Evolutionary conservation across 805 yeast genomes (phyloP).

Genomic region (Kuraishia ogatae): DNA sequence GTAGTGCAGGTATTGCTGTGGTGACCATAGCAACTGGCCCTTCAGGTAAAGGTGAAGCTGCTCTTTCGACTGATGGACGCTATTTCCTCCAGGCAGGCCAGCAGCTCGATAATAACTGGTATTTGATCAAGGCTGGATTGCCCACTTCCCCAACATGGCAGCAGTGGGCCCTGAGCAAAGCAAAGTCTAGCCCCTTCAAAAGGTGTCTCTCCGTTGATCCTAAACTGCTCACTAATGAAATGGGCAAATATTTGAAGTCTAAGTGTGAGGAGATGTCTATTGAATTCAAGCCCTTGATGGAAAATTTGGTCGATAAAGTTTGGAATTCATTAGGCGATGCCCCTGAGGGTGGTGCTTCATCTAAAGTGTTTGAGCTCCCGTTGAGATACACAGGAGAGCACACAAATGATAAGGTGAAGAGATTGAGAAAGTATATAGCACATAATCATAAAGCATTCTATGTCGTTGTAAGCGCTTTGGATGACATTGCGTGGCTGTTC

Average conservation of each 20-base stretch:
- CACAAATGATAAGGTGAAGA: slow-evolving; percentile 21
- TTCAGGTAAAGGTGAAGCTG: slow-evolving; percentile 54
- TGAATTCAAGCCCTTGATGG: slow-evolving; percentile 40
- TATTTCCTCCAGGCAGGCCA: slow-evolving; percentile 86
- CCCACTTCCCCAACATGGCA: slow-evolving; percentile 73
- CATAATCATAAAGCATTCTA: slow-evolving; percentile 22
- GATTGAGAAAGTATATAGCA: slow-evolving; percentile 5
- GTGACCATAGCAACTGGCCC: slow-evolving; percentile 26
- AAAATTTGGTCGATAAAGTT: slow-evolving; percentile 65
- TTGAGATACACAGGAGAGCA: slow-evolving; percentile 28
- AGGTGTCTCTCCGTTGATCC: slow-evolving; percentile 80
- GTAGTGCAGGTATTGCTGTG: slow-evolving; percentile 54
- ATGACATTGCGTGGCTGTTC: slow-evolving; percentile 82
- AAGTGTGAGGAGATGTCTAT: slow-evolving; percentile 26
- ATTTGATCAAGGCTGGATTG: slow-evolving; percentile 68
- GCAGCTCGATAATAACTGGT: slow-evolving; percentile 77
- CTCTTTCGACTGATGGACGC: slow-evolving; percentile 88
- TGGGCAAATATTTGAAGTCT: slow-evolving; percentile 31
- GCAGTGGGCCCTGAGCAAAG: slow-evolving; percentile 59
- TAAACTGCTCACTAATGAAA: slow-evolving; percentile 45
- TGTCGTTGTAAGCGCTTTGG: slow-evolving; percentile 61
- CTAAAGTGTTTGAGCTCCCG: slow-evolving; percentile 23
- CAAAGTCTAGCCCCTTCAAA: slow-evolving; percentile 31
- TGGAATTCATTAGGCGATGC: slow-evolving; percentile 43
- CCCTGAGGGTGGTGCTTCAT: slow-evolving; percentile 17